Evolutionary conservation across 805 yeast species (phyloP).

Genomic region (Yarrowia porcina): DNA sequence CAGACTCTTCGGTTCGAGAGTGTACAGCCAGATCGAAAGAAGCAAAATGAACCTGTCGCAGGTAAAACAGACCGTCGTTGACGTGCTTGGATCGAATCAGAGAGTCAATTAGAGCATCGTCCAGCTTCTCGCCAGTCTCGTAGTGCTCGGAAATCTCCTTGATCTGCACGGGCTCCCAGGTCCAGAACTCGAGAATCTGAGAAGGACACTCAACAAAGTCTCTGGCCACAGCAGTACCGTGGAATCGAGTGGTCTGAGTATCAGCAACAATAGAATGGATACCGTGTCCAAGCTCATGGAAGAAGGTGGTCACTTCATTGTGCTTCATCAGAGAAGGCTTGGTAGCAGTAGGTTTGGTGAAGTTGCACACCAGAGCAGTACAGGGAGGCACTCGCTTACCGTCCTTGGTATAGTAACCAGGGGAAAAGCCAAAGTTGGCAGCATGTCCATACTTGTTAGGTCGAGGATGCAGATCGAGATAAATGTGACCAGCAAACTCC

Average conservation of each 20-base stretch:
- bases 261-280: slow-evolving; percentile 72
- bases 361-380: slow-evolving; percentile 79
- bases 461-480: slow-evolving; percentile 80
- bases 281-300: slow-evolving; percentile 90
- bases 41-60: slow-evolving; percentile 78
- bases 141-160: slow-evolving; percentile 63
- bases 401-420: slow-evolving; percentile 53
- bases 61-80: slow-evolving; percentile 65
- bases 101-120: slow-evolving; percentile 54
- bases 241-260: slow-evolving; percentile 63
- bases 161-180: slow-evolving; percentile 68
- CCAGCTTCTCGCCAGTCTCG: slow-evolving; percentile 51
- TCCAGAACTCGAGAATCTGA: slow-evolving; percentile 84
- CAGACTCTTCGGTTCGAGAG: slow-evolving; percentile 34
- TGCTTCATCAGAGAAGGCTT: slow-evolving; percentile 77
- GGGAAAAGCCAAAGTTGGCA: slow-evolving; percentile 68
- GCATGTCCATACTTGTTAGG: slow-evolving; percentile 88
- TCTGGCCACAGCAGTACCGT: slow-evolving; percentile 74
- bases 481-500: slow-evolving; percentile 71
- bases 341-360: slow-evolving; percentile 65
- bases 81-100: slow-evolving; percentile 67
- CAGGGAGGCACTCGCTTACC: slow-evolving; percentile 59
- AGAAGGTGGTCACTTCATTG: slow-evolving; percentile 74
- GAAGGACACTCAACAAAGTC: slow-evolving; percentile 93
- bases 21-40: slow-evolving; percentile 74